Evolutionary conservation across 139 green algal genomes (phyloP).

Genomic region (Chlamydomonas incerta): DNA sequence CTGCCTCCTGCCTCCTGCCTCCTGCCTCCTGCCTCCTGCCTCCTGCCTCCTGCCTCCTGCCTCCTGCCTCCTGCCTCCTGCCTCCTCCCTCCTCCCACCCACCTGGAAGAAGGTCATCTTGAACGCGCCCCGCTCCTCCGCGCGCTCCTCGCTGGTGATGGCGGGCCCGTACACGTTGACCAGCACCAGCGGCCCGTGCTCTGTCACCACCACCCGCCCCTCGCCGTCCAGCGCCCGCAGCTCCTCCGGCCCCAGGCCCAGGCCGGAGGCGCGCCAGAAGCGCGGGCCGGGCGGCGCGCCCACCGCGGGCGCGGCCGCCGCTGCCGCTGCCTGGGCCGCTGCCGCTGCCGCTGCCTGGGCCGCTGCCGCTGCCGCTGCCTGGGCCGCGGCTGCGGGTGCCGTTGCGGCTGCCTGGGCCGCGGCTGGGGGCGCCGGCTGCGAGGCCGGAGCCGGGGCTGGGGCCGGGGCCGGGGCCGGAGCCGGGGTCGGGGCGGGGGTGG

Average conservation of each 20-base stretch:
- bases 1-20: no score
- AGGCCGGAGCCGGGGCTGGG: no score
- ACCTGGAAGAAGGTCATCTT: constrained; percentile 41
- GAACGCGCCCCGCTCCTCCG: constrained; percentile 47
- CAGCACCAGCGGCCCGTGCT: constrained; percentile 71
- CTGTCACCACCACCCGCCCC: constrained; percentile 66
- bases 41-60: no score
- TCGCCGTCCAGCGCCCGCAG: constrained; percentile 67
- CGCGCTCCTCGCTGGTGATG: constrained; percentile 57
- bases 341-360: background rate
- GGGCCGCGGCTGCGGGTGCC: no score
- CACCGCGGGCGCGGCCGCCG: no score
- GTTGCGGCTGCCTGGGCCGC: no score
- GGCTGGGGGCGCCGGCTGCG: no score
- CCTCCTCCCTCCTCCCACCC: background rate
- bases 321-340: background rate
- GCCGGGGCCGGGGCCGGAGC: no score
- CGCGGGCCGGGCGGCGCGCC: no score
- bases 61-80: background rate
- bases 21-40: no score
- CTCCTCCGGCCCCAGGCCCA: constrained; percentile 18
- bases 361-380: background rate
- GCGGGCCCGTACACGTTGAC: constrained; percentile 72
- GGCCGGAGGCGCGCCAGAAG: no score
- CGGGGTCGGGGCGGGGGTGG: no score